Conservation (phyloP, 2,329 filamentous ascomycete species). For the Diaporthe nobilis region DNA sequence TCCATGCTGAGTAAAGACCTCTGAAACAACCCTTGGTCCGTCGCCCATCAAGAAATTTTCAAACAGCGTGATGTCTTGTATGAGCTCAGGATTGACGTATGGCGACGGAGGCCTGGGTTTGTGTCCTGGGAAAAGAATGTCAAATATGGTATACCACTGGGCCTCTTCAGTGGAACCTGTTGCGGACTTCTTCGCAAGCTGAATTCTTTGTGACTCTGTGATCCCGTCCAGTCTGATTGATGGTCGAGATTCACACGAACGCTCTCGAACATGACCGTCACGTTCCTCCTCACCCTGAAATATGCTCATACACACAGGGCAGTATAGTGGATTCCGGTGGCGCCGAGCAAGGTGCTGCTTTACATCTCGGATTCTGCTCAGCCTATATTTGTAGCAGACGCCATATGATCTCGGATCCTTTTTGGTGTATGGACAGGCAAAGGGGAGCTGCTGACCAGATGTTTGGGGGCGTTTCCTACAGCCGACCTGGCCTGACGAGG, state of each 20-base stretch:
- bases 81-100: not conserved
- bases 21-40: not conserved
- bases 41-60: slow-evolving; percentile 8
- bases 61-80: not conserved
- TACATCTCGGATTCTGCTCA: slow-evolving; percentile 27
- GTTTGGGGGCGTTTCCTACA: not conserved
- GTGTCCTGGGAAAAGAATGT: slow-evolving; percentile 31
- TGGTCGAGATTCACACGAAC: not conserved
- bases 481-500: not conserved
- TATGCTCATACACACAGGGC: slow-evolving; percentile 9
- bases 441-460: not conserved
- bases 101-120: not conserved
- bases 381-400: slow-evolving; percentile 9
- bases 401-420: slow-evolving; percentile 22
- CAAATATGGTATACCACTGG: slow-evolving; percentile 34
- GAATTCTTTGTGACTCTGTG: not conserved
- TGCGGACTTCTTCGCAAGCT: not conserved
- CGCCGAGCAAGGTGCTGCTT: slow-evolving; percentile 24
- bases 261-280: not conserved
- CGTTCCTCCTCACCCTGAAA: slow-evolving; percentile 11
- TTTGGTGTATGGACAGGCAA: slow-evolving; percentile 38
- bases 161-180: not conserved
- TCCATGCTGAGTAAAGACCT: not conserved
- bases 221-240: not conserved
- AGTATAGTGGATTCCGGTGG: slow-evolving; percentile 17